Evolutionary conservation across 1,284 basidiomycete species (phyloP).

Genomic region (Leccinum pachyderme): DNA sequence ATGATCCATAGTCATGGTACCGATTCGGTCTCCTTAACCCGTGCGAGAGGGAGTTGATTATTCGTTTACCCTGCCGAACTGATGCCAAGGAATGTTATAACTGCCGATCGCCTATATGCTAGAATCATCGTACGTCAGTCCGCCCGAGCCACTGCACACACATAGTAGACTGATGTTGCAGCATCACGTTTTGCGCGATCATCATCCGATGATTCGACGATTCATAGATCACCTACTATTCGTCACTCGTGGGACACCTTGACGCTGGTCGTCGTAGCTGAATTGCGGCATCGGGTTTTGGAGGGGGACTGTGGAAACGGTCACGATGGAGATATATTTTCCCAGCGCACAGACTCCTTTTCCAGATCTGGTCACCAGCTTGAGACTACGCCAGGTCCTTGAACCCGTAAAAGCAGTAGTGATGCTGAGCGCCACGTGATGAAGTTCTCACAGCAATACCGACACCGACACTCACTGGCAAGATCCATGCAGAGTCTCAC

Average conservation of each 20-base stretch:
- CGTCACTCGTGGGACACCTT: slow-evolving; percentile 68
- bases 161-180: slow-evolving; percentile 45
- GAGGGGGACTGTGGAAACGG: slow-evolving; percentile 11
- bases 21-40: no score
- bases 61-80: no score
- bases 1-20: no score
- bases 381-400: no score
- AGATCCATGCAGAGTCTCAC: background rate
- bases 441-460: background rate
- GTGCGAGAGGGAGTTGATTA: no score
- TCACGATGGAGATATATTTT: slow-evolving; percentile 1
- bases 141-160: background rate
- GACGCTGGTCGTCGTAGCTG: slow-evolving; percentile 72
- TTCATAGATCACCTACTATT: slow-evolving; percentile 65
- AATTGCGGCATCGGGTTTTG: slow-evolving; percentile 66
- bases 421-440: background rate
- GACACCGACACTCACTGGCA: background rate
- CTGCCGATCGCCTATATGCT: no score
- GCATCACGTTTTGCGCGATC: slow-evolving; percentile 52
- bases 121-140: background rate
- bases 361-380: background rate
- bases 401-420: no score
- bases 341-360: background rate
- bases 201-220: slow-evolving; percentile 75
- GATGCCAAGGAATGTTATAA: no score